Conservation (phyloP, 2,329 filamentous ascomycete species). For the Verticillium albo-atrum region DNA sequence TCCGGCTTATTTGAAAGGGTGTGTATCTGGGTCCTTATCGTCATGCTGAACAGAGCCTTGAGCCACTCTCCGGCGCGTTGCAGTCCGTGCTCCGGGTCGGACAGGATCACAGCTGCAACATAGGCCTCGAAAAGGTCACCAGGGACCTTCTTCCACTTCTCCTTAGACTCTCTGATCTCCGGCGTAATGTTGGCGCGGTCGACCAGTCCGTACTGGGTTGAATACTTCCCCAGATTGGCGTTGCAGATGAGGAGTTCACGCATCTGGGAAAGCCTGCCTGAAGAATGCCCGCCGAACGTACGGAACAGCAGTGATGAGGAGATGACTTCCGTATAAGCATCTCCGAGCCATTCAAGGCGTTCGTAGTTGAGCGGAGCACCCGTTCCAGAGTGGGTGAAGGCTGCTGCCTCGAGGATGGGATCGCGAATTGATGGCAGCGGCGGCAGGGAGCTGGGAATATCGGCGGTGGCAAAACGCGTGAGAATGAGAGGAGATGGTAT, state of each 20-base stretch:
- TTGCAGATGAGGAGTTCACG: conserved; percentile 81
- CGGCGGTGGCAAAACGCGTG: conserved; percentile 45
- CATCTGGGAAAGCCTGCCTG: conserved; percentile 69
- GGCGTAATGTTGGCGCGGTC: conserved; percentile 54
- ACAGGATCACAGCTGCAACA: conserved; percentile 71
- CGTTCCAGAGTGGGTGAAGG: conserved; percentile 62
- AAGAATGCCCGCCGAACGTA: conserved; percentile 60
- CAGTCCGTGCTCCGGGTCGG: conserved; percentile 60
- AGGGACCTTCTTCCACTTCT: conserved; percentile 63
- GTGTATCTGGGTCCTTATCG: conserved; percentile 51
- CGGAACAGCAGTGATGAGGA: conserved; percentile 71
- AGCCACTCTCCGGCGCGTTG: conserved; percentile 64
- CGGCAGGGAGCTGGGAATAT: conserved; percentile 45
- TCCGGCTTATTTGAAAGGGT: conserved; percentile 6
- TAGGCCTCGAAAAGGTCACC: conserved; percentile 92
- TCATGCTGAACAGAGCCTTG: conserved; percentile 66
- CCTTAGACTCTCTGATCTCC: conserved; percentile 32
- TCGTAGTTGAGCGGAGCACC: conserved; percentile 60
- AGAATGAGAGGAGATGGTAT: conserved; percentile 15
- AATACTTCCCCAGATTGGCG: conserved; percentile 66
- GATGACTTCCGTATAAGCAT: conserved; percentile 77
- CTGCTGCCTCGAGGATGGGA: conserved; percentile 52
- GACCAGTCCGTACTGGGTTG: conserved; percentile 66
- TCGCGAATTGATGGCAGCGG: conserved; percentile 59
- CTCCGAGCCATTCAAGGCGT: conserved; percentile 81